Evolutionary conservation across 352 stramenopile species (phyloP).

Genomic region (Lagenidium giganteum): DNA sequence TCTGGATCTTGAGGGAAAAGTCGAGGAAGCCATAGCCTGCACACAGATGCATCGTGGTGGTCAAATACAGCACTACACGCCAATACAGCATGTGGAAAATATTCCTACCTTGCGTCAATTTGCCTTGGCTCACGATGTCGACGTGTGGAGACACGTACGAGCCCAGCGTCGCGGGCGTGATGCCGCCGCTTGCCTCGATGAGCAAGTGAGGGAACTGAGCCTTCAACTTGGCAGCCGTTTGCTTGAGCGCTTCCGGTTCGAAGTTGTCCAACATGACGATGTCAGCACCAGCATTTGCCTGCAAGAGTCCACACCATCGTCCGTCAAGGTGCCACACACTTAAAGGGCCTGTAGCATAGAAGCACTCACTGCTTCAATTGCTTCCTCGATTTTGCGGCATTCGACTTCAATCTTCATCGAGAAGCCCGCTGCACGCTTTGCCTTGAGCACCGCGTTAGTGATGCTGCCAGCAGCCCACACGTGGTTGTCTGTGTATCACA

Average conservation of each 20-base stretch:
- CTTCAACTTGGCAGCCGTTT: slow-evolving; percentile 91
- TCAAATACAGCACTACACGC: neutral
- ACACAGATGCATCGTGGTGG: too few relatives aligned
- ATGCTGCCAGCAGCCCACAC: slow-evolving; percentile 96
- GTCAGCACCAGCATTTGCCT: slow-evolving; percentile 72
- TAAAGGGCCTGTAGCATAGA: too few relatives aligned
- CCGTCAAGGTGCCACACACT: too few relatives aligned
- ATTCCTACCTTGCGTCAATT: slow-evolving; percentile 92
- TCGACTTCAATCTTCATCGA: slow-evolving; percentile 99
- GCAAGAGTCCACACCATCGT: neutral
- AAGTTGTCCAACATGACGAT: slow-evolving; percentile 99
- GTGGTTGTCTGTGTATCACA: slow-evolving; percentile 90
- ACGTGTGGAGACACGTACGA: slow-evolving; percentile 93
- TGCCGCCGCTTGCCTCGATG: slow-evolving; percentile 97
- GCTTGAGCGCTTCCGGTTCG: slow-evolving; percentile 87
- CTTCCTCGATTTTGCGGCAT: slow-evolving; percentile 92
- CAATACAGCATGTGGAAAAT: neutral
- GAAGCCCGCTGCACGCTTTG: slow-evolving; percentile 92
- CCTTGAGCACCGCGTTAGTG: slow-evolving; percentile 90
- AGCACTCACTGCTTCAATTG: slow-evolving; percentile 81
- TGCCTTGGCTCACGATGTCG: slow-evolving; percentile 97
- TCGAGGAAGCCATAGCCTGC: slow-evolving; percentile 92
- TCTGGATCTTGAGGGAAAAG: slow-evolving; percentile 97
- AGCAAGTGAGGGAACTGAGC: slow-evolving; percentile 92
- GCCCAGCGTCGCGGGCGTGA: slow-evolving; percentile 92